Evolutionary conservation across 208 protist species (phyloP).

Genomic region (Leptomonas seymouri): DNA sequence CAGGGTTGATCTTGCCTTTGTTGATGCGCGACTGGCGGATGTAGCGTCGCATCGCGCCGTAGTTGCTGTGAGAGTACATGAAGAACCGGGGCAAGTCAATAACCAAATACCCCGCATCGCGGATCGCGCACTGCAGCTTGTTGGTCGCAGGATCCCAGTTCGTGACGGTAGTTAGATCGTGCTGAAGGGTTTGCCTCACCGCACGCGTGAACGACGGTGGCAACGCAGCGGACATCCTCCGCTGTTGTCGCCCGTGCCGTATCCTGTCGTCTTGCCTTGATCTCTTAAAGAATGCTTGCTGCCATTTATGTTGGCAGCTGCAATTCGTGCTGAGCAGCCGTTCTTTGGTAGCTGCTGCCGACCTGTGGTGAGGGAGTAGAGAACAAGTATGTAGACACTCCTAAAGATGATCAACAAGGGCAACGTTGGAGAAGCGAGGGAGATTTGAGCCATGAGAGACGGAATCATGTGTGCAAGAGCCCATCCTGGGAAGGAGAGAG

Average conservation of each 20-base stretch:
- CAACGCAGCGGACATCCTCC: constrained; percentile 24
- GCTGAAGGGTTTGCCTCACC: constrained; percentile 36
- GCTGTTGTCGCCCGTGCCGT: not conserved
- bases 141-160: constrained; percentile 65
- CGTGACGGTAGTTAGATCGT: constrained; percentile 51
- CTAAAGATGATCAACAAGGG: too few relatives aligned
- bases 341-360: too few relatives aligned
- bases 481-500: too few relatives aligned
- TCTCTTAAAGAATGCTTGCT: not conserved
- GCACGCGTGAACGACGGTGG: constrained; percentile 37
- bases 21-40: constrained; percentile 74
- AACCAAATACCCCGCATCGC: constrained; percentile 67
- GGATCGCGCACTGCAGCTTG: constrained; percentile 71
- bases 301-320: not conserved
- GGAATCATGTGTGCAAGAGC: too few relatives aligned
- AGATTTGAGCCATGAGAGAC: too few relatives aligned
- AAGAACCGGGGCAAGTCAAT: constrained; percentile 75
- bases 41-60: constrained; percentile 80
- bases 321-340: too few relatives aligned
- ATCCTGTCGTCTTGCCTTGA: not conserved
- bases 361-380: too few relatives aligned
- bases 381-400: too few relatives aligned
- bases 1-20: constrained; percentile 84
- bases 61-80: constrained; percentile 76
- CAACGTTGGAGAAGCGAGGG: too few relatives aligned